A percentile compares a stretch with the other conserved stretches of the same genome.
Conservation (phyloP, 345 rosid species). For the Eucalyptus guilfoylei region DNA sequence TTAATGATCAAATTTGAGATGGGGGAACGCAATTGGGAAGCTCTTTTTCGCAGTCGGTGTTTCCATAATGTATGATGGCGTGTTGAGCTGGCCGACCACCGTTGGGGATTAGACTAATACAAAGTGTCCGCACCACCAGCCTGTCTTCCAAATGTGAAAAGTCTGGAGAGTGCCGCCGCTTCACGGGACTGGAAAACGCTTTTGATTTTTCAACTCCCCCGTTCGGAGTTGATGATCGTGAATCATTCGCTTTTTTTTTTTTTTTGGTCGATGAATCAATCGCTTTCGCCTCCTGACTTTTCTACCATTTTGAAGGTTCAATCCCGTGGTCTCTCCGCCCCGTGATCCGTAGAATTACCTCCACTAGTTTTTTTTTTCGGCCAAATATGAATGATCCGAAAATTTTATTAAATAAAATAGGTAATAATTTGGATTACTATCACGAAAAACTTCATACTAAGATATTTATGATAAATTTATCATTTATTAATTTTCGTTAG, state of each 20-base stretch:
- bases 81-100: background rate
- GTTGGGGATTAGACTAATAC: background rate
- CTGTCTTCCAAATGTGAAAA: background rate
- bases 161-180: background rate
- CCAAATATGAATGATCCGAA: background rate
- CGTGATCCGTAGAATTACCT: background rate
- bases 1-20: background rate
- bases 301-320: background rate
- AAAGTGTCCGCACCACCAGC: background rate
- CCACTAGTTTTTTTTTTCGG: background rate
- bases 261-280: no score
- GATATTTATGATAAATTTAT: accelerated
- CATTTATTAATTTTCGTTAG: no score
- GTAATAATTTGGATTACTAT: no score
- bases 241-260: background rate
- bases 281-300: background rate
- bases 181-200: background rate
- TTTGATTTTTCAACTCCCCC: background rate
- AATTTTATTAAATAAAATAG: no score
- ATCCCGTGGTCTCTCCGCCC: background rate
- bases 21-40: background rate
- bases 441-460: no score
- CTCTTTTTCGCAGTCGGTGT: background rate
- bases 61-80: background rate
- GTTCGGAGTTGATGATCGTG: background rate